These are phyloP conservation scores for Triglochin maritima DNA, from an alignment of 106 monocot genomes.

Conservation along the genomic window DNA sequence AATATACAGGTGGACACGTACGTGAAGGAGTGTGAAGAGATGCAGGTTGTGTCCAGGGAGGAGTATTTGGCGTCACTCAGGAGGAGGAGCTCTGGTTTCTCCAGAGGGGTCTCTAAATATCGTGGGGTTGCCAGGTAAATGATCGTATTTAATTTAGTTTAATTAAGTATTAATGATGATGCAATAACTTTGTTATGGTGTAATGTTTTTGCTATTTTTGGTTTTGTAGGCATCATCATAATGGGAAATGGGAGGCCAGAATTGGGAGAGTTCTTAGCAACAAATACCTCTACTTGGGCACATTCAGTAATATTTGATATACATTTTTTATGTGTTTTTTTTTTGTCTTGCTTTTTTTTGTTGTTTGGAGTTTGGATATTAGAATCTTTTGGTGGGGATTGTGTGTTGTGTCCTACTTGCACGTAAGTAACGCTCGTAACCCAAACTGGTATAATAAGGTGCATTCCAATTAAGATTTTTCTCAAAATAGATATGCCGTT, in stretches of 20 bases:
- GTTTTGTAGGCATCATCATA: conserved; percentile 51
- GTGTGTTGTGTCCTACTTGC: too few species aligned
- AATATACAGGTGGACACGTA: conserved; percentile 18
- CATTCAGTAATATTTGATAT: conserved; percentile 33
- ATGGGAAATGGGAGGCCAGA: conserved; percentile 71
- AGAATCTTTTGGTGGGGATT: background rate
- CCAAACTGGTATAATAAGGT: too few species aligned
- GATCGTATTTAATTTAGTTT: background rate
- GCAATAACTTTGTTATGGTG: background rate
- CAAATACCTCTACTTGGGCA: conserved; percentile 73
- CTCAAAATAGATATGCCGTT: too few species aligned
- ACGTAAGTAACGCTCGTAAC: too few species aligned
- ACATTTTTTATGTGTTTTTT: background rate
- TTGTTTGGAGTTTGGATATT: background rate
- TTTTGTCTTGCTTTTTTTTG: background rate
- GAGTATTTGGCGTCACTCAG: conserved; percentile 55
- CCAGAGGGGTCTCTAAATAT: conserved; percentile 85
- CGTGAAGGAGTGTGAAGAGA: conserved; percentile 21
- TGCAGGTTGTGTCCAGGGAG: conserved; percentile 27
- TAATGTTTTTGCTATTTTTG: background rate
- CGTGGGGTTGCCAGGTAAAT: conserved; percentile 77
- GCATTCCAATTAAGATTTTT: too few species aligned
- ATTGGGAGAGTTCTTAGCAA: conserved; percentile 51
- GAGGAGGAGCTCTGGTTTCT: conserved; percentile 88
- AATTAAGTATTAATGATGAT: background rate